Evolutionary conservation across 805 yeast genomes (phyloP).

Genomic region (Wickerhamiella galacta): DNA sequence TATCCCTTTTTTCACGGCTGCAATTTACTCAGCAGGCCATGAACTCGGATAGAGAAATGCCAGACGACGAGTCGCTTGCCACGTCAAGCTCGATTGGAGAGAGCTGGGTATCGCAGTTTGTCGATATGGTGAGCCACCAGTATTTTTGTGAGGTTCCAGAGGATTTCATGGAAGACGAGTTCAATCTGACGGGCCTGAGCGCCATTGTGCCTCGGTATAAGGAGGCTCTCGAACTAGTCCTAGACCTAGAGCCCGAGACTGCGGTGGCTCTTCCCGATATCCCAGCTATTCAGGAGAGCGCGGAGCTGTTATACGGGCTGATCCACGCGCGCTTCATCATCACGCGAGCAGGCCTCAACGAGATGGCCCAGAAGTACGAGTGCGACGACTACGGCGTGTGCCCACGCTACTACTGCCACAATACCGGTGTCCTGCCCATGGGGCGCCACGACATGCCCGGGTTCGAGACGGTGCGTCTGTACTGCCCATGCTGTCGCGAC

Average conservation of each 20-base stretch:
- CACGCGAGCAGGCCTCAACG: slow-evolving; percentile 75
- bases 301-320: slow-evolving; percentile 81
- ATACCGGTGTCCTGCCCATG: slow-evolving; percentile 77
- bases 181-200: slow-evolving; percentile 79
- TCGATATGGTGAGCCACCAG: slow-evolving; percentile 68
- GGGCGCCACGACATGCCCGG: slow-evolving; percentile 88
- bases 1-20: not conserved
- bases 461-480: slow-evolving; percentile 75
- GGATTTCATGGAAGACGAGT: slow-evolving; percentile 91
- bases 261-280: slow-evolving; percentile 47
- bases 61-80: slow-evolving; percentile 1
- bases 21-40: slow-evolving; percentile 10
- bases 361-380: slow-evolving; percentile 81
- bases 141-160: slow-evolving; percentile 83
- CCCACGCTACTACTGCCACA: slow-evolving; percentile 78
- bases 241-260: slow-evolving; percentile 55
- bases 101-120: slow-evolving; percentile 63
- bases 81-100: slow-evolving; percentile 7
- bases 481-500: slow-evolving; percentile 90
- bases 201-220: slow-evolving; percentile 77
- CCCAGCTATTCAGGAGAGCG: slow-evolving; percentile 71
- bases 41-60: not conserved
- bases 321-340: slow-evolving; percentile 85
- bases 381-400: slow-evolving; percentile 80
- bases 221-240: slow-evolving; percentile 78